A percentile compares a stretch with the other conserved stretches of the same genome.
phyloP scores from a whole-genome alignment of 345 rosid species.

The Anastatica hierochuntica region DNA sequence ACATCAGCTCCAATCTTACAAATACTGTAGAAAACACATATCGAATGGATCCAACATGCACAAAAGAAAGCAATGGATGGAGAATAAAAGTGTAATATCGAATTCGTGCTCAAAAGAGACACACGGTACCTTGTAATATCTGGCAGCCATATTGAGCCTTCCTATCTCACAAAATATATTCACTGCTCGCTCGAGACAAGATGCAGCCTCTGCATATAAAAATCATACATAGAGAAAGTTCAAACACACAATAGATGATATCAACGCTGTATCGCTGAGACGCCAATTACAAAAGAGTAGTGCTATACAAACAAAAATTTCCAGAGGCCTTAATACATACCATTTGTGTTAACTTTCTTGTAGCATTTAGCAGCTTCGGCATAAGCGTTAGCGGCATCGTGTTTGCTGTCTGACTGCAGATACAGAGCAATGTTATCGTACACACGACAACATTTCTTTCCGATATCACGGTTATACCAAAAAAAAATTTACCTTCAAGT shows the following conservation, averaged over 20 bases:
- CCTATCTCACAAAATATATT: conserved; percentile 82
- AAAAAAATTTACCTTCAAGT: conserved; percentile 41
- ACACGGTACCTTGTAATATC: conserved; percentile 73
- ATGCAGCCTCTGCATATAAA: conserved; percentile 62
- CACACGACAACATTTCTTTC: background rate
- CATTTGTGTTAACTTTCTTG: conserved; percentile 63
- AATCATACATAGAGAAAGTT: background rate
- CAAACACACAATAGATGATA: background rate
- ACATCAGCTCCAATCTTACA: too few species aligned
- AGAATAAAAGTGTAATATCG: too few species aligned
- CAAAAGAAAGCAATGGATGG: too few species aligned
- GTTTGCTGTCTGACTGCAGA: conserved; percentile 70
- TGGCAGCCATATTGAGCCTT: conserved; percentile 97
- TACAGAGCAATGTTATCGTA: background rate
- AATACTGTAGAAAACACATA: too few species aligned
- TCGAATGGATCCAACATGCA: too few species aligned
- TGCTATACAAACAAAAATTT: background rate
- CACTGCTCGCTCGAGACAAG: conserved; percentile 82
- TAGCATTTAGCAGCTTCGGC: conserved; percentile 88
- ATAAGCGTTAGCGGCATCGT: conserved; percentile 78
- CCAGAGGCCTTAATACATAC: conserved; percentile 29
- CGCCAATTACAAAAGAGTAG: background rate
- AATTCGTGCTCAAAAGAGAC: background rate
- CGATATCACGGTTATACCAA: background rate
- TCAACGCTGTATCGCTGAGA: background rate